Evolutionary conservation across 2,329 filamentous ascomycete species (phyloP).

Genomic region (Mycosphaerella sp.): DNA sequence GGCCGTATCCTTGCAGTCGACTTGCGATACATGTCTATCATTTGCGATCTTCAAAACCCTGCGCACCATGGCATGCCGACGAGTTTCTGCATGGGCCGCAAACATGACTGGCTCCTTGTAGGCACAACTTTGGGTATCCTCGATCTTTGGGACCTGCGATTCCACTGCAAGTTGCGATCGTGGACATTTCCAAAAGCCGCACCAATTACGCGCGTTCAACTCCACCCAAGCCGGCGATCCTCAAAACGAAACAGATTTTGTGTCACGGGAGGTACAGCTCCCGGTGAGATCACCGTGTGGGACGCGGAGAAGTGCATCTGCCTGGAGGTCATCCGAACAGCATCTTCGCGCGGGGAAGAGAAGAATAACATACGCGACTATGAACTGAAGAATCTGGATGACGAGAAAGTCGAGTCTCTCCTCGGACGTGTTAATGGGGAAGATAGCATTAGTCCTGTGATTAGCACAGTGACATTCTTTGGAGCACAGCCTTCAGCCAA

Average conservation of each 20-base stretch:
- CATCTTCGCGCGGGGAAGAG: constrained; percentile 50
- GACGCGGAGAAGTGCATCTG: constrained; percentile 87
- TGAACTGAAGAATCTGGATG: constrained; percentile 82
- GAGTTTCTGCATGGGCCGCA: constrained; percentile 81
- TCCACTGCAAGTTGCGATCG: constrained; percentile 75
- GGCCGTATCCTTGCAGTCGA: constrained; percentile 81
- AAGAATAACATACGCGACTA: constrained; percentile 53
- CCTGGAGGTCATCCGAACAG: constrained; percentile 73
- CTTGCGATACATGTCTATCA: constrained; percentile 72
- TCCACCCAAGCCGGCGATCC: constrained; percentile 56
- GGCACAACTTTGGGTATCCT: constrained; percentile 91
- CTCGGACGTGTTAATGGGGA: constrained; percentile 63
- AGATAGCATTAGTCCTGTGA: constrained; percentile 7
- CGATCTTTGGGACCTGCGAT: constrained; percentile 94
- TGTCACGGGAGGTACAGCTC: constrained; percentile 77
- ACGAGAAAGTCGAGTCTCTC: constrained; percentile 81
- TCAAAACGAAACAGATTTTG: constrained; percentile 76
- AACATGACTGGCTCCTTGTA: constrained; percentile 81
- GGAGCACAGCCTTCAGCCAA: constrained; percentile 65
- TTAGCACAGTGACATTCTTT: constrained; percentile 44
- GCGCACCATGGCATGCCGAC: constrained; percentile 87
- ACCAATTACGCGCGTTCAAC: constrained; percentile 68
- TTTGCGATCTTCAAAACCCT: constrained; percentile 78
- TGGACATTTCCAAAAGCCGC: constrained; percentile 82
- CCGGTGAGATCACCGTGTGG: constrained; percentile 91